A percentile compares a stretch with the other conserved stretches of the same genome.
These are phyloP conservation scores for Penicillium pancosmium DNA, from an alignment of 495 filamentous ascomycete species.

Conservation along the genomic window DNA sequence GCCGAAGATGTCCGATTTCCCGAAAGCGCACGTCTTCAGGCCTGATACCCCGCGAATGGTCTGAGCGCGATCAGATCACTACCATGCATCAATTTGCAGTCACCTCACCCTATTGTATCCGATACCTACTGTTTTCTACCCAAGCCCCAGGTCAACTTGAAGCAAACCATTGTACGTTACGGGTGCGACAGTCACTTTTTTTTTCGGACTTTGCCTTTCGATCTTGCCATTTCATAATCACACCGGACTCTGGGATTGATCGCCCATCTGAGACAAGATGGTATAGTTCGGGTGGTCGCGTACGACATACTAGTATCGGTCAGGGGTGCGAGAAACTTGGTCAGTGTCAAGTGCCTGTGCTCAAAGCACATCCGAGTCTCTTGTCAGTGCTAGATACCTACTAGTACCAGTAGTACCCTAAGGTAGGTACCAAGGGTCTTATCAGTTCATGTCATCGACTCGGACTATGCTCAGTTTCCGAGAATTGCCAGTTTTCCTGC, in stretches of 20 bases:
- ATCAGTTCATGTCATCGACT: neutral
- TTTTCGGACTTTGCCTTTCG: neutral
- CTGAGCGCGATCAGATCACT: conserved; percentile 23
- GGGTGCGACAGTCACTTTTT: conserved; percentile 12
- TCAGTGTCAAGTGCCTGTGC: neutral
- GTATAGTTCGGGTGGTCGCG: conserved; percentile 9
- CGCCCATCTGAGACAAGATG: conserved; percentile 18
- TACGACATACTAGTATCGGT: neutral
- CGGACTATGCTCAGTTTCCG: neutral
- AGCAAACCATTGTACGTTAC: neutral
- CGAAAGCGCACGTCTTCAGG: neutral
- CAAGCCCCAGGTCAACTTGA: neutral
- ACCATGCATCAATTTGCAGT: neutral
- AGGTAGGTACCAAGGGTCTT: neutral
- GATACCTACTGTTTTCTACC: neutral
- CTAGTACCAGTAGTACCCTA: no score
- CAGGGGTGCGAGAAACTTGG: conserved; percentile 11
- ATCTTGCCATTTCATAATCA: neutral
- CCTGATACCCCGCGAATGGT: conserved; percentile 5
- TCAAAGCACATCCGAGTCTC: neutral
- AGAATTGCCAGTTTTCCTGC: neutral
- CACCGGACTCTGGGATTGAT: neutral
- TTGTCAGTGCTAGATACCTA: no score
- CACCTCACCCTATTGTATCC: neutral
- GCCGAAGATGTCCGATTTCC: neutral